Evolutionary conservation across 345 rosid genomes (phyloP).

Genomic region (Eutrema yunnanense): DNA sequence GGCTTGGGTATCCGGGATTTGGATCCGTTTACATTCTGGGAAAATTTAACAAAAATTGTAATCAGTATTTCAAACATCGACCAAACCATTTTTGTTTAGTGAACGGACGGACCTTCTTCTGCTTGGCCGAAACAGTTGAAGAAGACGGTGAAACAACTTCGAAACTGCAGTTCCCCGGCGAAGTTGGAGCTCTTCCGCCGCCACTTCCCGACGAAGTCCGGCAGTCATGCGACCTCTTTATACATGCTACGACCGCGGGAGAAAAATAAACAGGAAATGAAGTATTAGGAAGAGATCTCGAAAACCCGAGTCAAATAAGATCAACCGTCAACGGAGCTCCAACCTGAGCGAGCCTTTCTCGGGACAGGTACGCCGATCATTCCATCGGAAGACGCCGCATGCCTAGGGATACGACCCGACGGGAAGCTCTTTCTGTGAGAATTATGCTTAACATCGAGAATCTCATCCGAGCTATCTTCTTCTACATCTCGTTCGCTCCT

Average conservation of each 20-base stretch:
- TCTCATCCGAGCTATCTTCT: conserved; percentile 41
- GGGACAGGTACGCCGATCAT: conserved; percentile 53
- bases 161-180: conserved; percentile 37
- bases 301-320: background rate
- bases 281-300: background rate
- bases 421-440: conserved; percentile 14
- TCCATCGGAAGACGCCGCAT: conserved; percentile 33
- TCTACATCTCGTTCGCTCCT: conserved; percentile 29
- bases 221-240: conserved; percentile 52
- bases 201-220: conserved; percentile 42
- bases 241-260: conserved; percentile 34
- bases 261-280: background rate
- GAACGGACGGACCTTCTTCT: conserved; percentile 41
- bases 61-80: background rate
- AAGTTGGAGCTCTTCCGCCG: conserved; percentile 33
- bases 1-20: conserved; percentile 36
- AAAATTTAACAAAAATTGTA: background rate
- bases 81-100: background rate
- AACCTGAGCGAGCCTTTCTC: conserved; percentile 65
- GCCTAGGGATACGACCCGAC: conserved; percentile 10
- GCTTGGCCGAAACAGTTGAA: conserved; percentile 38
- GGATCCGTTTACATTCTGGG: conserved; percentile 34
- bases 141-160: conserved; percentile 41
- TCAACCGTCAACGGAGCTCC: background rate
- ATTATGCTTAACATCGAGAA: conserved; percentile 17